Evolutionary conservation across 768 basidiomycete genomes (phyloP), one percentile per base, ranked within the genome.

Genomic region (Agaricus blazei): DNA sequence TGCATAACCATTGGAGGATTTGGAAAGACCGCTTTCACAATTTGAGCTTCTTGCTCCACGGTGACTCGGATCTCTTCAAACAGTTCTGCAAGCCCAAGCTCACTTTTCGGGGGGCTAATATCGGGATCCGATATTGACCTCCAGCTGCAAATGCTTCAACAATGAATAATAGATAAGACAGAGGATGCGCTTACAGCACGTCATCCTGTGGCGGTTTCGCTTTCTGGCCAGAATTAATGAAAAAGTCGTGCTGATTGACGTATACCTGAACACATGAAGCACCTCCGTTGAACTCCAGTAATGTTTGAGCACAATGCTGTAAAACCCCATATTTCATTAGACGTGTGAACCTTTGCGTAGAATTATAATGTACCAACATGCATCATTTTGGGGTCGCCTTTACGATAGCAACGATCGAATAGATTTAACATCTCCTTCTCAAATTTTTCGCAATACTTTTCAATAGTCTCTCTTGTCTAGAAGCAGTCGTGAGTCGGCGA

Each of bases 321-420:
- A n/a, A 56, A 36, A 54, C 36, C 41, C 46, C 38, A 56, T 9
- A 29, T 40, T 44, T 7, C 27, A 12, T 52, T 26, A 42, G 41
- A 31, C n/a, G 9, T 28, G 28, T 42, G 12, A n/a, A 36, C n/a
- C 28, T 9, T 12, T 15, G 42, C 19, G 19, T 19, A 19, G 19
- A 19, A 19, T 19, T 41, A 52, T 51, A 48, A 42, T 23, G 37
- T 37, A 59, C 82, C 44, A 56, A 89, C 97, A 73, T 95, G 92
- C 97, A 99, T 99, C 89, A 98, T 91, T 72, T 96, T 96, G 0
- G 97, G 97, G 66, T 99, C 97, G 31, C 95, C 94, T 66, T 93
- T 92, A 51, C 95, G 84, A 70, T 98, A 99, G 64, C 91, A 95
- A 61, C 89, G 77, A 68, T 99, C 97, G 66, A 99, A 99, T 41